Percentiles rank a stretch among this genome's conserved stretches.
phyloP scores from a whole-genome alignment of 805 yeast genomes.

The Diddensiella santjacobensis region DNA sequence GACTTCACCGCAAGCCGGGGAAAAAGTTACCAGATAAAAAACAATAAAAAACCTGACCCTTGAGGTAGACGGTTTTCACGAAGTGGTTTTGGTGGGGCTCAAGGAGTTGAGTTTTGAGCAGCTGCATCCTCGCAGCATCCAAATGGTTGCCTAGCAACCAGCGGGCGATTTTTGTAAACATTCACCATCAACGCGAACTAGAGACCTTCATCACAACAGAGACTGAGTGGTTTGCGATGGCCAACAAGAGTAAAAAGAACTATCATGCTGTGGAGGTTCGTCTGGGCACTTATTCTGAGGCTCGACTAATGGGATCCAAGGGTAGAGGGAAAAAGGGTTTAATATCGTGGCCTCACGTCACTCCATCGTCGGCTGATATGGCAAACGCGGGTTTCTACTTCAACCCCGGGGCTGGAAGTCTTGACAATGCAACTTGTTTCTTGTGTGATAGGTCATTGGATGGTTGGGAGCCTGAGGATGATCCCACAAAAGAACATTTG shows the following conservation, averaged over 20 bases:
- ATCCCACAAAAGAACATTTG: constrained; percentile 49
- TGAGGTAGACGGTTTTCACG: too few species aligned
- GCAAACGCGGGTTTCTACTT: constrained; percentile 61
- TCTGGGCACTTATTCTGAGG: constrained; percentile 17
- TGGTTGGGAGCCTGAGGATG: constrained; percentile 55
- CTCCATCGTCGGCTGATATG: constrained; percentile 35
- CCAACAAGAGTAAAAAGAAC: constrained; percentile 7
- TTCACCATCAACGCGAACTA: too few species aligned
- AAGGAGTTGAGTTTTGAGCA: too few species aligned
- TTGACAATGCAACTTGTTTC: constrained; percentile 55
- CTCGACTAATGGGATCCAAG: constrained; percentile 15
- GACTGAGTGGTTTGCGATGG: too few species aligned
- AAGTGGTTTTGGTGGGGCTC: too few species aligned
- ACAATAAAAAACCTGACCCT: too few species aligned
- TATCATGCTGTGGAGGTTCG: constrained; percentile 17
- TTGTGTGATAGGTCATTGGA: constrained; percentile 52
- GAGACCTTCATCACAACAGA: too few species aligned
- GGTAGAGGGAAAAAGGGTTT: constrained; percentile 20
- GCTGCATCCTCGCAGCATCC: too few species aligned
- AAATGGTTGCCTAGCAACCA: too few species aligned
- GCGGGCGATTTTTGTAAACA: too few species aligned
- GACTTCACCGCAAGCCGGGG: too few species aligned
- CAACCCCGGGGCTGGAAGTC: constrained; percentile 45
- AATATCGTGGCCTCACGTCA: constrained; percentile 26
- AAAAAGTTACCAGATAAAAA: too few species aligned